A percentile compares a stretch with the other conserved stretches of the same genome.
Evolutionary conservation across 208 protist species (phyloP).

Genomic region (Willaertia magna): DNA sequence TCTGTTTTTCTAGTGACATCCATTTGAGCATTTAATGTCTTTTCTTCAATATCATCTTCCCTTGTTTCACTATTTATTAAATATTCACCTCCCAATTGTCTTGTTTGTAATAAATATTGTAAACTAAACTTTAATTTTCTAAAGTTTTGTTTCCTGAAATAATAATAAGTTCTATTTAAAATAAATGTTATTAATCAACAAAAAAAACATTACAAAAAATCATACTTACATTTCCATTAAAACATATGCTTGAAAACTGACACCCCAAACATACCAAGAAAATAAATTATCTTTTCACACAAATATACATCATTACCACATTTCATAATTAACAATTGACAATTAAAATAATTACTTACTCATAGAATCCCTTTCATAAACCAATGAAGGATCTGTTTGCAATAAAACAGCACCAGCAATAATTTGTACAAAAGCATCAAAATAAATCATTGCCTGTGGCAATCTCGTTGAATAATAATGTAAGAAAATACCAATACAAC

Average conservation of each 20-base stretch:
- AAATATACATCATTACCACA: too few relatives aligned
- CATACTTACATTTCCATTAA: background rate
- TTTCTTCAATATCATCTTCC: background rate
- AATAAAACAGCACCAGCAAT: background rate
- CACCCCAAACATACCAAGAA: conserved; percentile 11
- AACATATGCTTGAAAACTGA: conserved; percentile 9
- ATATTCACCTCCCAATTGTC: background rate
- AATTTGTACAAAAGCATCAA: conserved; percentile 3
- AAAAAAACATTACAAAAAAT: too few relatives aligned
- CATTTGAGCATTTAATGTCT: background rate
- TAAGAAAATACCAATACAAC: background rate
- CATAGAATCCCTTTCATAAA: background rate
- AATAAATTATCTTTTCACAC: conserved; percentile 12
- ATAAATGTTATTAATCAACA: too few relatives aligned
- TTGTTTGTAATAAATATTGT: background rate
- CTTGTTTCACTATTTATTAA: background rate
- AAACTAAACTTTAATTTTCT: background rate
- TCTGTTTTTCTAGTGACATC: background rate
- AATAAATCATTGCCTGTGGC: background rate
- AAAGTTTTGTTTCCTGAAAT: background rate
- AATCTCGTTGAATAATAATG: background rate
- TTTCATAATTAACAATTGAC: background rate
- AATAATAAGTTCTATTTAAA: background rate
- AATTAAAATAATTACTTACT: background rate
- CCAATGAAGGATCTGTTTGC: background rate